Evolutionary conservation across 2,329 filamentous ascomycete species (phyloP), one percentile per base, ranked within the genome.

Genomic region (Aspergillus fischeri): DNA sequence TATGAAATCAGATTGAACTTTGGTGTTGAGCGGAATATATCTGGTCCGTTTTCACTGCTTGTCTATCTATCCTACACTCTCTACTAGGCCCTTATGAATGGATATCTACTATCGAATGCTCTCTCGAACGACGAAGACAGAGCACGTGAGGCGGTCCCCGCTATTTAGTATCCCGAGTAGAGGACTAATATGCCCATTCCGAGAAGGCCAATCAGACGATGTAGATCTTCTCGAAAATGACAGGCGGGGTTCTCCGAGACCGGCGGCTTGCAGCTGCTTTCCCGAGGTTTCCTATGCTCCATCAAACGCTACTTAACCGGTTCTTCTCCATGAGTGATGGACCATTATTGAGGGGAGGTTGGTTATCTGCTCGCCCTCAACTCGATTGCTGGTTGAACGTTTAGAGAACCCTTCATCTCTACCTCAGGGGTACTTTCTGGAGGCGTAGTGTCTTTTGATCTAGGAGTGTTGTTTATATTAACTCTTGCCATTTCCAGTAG

Each of bases 201-300:
- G 63, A 64, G 63, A 63, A 24, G 25, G 17, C 62, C 62, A 63
- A 65, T 65, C 41, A 58, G 20, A 27, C 14, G 44, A 24, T 24
- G 11, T 1, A 32, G 11, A 21, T 14, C 32, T 2, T 17, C 32
- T 42, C n/a, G 25, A 27, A 17, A 38, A 21, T 48, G 41, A 10
- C 45, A 47, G 10, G 44, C 44, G 44, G 44, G 44, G 24, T 47
- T 24, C 20, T 58, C 61, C 58, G 63, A 65, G 61, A 63, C 55
- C 56, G 50, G 59, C 56, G 38, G 28, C 44, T 45, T 25, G 17
- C 3, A 4, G 29, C 49, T 48, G 54, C 42, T 56, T 52, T 53
- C 55, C 55, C 56, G 54, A 57, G 56, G 50, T 54, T 11, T 3
- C 5, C 20, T 25, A 21, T 27, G 24, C 11, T 14, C 44, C 20